phyloP scores from a whole-genome alignment of 176 grass and related monocot genomes.

The Cenchrus purpureus region DNA sequence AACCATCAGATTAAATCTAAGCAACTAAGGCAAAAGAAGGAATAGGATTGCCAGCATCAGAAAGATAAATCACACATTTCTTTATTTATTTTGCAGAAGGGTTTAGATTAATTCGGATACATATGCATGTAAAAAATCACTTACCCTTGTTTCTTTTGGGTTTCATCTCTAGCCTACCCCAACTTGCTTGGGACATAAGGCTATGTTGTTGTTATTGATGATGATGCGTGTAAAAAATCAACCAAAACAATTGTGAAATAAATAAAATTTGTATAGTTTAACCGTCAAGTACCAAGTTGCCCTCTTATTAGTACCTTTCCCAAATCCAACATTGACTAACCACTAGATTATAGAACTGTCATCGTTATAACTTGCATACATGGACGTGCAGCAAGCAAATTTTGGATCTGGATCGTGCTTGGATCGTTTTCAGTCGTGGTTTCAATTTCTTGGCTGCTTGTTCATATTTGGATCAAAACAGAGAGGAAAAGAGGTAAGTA shows the following conservation, averaged over 20 bases:
- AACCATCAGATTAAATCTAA: neutral
- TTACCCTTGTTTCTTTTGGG: too few species aligned
- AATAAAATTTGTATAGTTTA: neutral
- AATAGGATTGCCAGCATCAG: neutral
- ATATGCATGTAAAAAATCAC: neutral
- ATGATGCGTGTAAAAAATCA: neutral
- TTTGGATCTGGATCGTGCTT: conserved; percentile 46
- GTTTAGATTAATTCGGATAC: neutral
- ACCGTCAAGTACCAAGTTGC: neutral
- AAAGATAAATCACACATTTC: neutral
- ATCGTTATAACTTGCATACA: conserved; percentile 10
- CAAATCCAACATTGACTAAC: neutral
- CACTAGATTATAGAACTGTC: neutral
- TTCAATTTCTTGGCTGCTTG: conserved; percentile 45
- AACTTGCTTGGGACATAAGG: too few species aligned
- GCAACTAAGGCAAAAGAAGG: neutral
- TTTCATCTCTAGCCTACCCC: too few species aligned
- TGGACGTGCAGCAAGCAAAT: conserved; percentile 38
- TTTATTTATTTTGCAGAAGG: neutral
- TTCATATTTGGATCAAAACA: conserved; percentile 60
- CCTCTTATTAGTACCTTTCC: neutral
- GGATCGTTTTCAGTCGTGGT: conserved; percentile 36
- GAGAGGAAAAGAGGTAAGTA: conserved; percentile 52
- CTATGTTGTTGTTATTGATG: too few species aligned
- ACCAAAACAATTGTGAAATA: neutral